phyloP scores from a whole-genome alignment of 176 grass and related monocot species.

The Calamus simplicifolius region DNA sequence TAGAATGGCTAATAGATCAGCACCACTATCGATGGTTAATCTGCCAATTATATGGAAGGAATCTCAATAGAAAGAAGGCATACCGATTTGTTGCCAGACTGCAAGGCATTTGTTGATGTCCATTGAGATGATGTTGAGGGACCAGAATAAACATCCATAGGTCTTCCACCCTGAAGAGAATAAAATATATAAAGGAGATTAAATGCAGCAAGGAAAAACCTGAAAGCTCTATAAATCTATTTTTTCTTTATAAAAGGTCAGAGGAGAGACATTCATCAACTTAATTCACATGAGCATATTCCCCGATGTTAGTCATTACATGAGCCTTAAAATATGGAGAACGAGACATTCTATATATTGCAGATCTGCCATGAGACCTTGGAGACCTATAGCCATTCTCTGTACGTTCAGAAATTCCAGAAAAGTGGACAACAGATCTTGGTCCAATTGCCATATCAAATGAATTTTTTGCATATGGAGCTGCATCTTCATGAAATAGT shows the following conservation, averaged over 20 bases:
- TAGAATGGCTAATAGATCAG: neutral
- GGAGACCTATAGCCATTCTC: constrained; percentile 47
- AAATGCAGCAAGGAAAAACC: constrained; percentile 3
- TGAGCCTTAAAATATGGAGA: constrained; percentile 50
- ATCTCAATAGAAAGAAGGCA: constrained; percentile 1
- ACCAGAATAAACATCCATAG: constrained; percentile 24
- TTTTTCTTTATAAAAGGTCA: constrained; percentile 3
- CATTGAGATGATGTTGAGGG: constrained; percentile 23
- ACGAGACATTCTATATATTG: constrained; percentile 46
- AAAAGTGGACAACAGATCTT: constrained; percentile 16
- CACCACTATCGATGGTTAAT: too few relatives aligned
- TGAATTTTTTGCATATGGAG: constrained; percentile 28
- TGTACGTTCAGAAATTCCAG: constrained; percentile 22
- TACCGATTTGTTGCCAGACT: constrained; percentile 45
- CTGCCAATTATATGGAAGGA: neutral
- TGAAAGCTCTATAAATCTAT: constrained; percentile 1
- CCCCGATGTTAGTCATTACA: constrained; percentile 5
- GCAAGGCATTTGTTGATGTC: constrained; percentile 9
- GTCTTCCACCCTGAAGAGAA: constrained; percentile 24
- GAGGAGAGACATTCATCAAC: neutral
- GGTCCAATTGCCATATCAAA: constrained; percentile 19
- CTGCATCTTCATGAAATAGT: constrained; percentile 29
- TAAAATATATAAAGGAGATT: neutral
- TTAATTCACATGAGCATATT: neutral
- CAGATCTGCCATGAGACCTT: constrained; percentile 39